A percentile compares a stretch with the other conserved stretches of the same genome.
Conservation (phyloP, 805 yeast species). For the Saccharomyces kudriavzevii region DNA sequence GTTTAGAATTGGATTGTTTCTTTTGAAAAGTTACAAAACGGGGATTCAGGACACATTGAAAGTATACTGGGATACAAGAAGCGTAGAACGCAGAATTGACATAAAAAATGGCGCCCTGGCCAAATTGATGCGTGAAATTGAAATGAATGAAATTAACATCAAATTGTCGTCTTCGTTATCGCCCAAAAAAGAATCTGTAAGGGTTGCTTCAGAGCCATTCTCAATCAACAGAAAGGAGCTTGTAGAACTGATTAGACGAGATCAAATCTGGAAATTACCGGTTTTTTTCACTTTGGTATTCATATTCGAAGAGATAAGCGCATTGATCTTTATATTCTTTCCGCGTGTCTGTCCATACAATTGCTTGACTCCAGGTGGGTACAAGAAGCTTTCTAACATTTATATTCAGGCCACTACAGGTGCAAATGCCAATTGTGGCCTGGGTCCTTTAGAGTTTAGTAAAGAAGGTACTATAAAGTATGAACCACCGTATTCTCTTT, state of each 20-base stretch:
- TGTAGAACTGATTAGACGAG: constrained; percentile 37
- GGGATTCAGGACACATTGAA: constrained; percentile 53
- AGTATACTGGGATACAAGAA: constrained; percentile 30
- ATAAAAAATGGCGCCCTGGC: constrained; percentile 11
- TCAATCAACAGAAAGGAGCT: constrained; percentile 38
- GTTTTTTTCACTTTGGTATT: constrained; percentile 40
- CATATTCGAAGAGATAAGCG: constrained; percentile 48
- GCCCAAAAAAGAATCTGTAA: constrained; percentile 20
- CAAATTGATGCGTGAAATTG: constrained; percentile 11
- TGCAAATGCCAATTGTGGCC: not conserved
- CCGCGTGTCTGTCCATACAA: constrained; percentile 55
- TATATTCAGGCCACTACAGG: constrained; percentile 11
- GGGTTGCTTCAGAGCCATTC: constrained; percentile 15
- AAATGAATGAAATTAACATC: constrained; percentile 24
- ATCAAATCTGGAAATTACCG: constrained; percentile 44
- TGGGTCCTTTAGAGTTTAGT: not conserved
- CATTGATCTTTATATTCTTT: constrained; percentile 42
- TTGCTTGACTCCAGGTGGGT: constrained; percentile 42
- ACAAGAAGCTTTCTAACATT: constrained; percentile 30
- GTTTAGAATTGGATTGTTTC: constrained; percentile 36
- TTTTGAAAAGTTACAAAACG: constrained; percentile 45
- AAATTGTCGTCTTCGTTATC: not conserved
- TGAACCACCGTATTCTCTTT: constrained; percentile 42
- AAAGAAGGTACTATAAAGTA: constrained; percentile 3
- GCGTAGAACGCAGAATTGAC: not conserved